These are phyloP conservation scores for Serendipita sp. DNA, from an alignment of 768 basidiomycete genomes.

Conservation along the genomic window DNA sequence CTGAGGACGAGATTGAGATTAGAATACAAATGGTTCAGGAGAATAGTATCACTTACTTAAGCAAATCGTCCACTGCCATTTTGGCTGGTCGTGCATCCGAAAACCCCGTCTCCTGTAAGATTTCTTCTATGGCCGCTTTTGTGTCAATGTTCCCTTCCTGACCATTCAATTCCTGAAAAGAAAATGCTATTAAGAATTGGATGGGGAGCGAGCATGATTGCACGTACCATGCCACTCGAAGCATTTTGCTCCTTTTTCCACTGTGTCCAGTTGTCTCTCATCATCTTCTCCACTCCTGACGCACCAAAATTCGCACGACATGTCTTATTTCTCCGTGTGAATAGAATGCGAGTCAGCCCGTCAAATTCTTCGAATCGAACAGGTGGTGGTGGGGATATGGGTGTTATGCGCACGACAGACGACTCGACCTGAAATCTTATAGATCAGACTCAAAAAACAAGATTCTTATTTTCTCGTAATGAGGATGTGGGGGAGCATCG, in stretches of 20 bases:
- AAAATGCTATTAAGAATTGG: not conserved
- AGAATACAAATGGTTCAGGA: not conserved
- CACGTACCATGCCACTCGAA: conserved; percentile 31
- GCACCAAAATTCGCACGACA: conserved; percentile 74
- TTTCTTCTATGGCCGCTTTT: conserved; percentile 51
- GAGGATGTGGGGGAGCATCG: no score
- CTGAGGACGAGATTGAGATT: conserved; percentile 25
- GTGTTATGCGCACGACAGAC: conserved; percentile 79
- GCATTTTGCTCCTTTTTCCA: conserved; percentile 64
- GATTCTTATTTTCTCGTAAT: no score
- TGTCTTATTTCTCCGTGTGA: conserved; percentile 80
- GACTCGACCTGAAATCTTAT: conserved; percentile 55
- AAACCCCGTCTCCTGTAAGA: conserved; percentile 54
- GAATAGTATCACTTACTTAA: conserved; percentile 43
- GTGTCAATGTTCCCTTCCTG: conserved; percentile 48
- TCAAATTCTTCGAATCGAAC: conserved; percentile 97
- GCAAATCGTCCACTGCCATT: conserved; percentile 82
- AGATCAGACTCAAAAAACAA: not conserved
- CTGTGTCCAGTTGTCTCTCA: conserved; percentile 85
- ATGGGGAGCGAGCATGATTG: not conserved
- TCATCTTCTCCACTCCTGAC: conserved; percentile 86
- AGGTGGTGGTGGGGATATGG: conserved; percentile 88
- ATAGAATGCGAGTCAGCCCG: conserved; percentile 81
- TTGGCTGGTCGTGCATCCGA: conserved; percentile 74
- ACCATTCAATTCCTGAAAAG: conserved; percentile 39